A percentile compares a stretch with the other conserved stretches of the same genome.
Conservation (phyloP, 176 grass and related monocot genomes). For the Bonia amplexicaulis region DNA sequence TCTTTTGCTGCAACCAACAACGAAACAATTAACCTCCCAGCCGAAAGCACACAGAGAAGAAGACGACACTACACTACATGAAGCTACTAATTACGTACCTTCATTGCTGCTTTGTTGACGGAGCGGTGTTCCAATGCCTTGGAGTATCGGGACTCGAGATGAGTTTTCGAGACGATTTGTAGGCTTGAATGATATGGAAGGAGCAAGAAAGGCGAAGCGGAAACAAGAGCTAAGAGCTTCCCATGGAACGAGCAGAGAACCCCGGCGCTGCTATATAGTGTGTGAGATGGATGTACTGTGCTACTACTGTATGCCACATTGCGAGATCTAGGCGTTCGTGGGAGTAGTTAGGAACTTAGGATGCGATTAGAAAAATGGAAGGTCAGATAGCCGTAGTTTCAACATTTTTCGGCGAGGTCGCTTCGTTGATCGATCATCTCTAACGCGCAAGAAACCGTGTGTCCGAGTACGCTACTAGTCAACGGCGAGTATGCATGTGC, state of each 20-base stretch:
- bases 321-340: background rate
- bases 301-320: background rate
- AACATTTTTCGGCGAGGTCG: too few species aligned
- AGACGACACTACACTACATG: too few species aligned
- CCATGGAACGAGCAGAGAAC: background rate
- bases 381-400: background rate
- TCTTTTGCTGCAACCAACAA: conserved; percentile 33
- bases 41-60: background rate
- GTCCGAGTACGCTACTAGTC: too few species aligned
- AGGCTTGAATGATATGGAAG: background rate
- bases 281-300: background rate
- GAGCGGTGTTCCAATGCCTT: background rate
- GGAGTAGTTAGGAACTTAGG: background rate
- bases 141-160: background rate
- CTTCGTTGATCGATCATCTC: too few species aligned
- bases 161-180: background rate
- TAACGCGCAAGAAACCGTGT: too few species aligned
- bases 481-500: too few species aligned
- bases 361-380: background rate
- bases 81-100: background rate
- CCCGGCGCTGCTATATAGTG: background rate
- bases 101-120: background rate
- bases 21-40: background rate
- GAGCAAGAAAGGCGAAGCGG: background rate
- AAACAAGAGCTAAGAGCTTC: background rate